Percentiles rank a stretch among this genome's conserved stretches.
Evolutionary conservation across 164 flowering plant genomes (phyloP).

Genomic region (Kalanchoe fedtschenkoi): DNA sequence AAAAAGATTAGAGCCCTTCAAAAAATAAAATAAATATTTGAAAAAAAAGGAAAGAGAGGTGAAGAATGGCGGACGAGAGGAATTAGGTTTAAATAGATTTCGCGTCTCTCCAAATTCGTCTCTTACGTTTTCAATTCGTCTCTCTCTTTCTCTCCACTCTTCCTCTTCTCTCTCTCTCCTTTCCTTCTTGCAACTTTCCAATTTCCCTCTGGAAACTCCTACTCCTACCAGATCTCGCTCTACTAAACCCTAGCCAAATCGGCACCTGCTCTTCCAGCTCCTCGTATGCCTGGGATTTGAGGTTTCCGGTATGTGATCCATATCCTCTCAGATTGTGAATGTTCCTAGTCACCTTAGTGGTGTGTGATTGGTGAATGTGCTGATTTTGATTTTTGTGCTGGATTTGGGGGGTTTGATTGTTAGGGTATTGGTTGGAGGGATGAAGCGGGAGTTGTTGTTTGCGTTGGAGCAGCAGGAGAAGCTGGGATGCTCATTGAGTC

Average conservation of each 20-base stretch:
- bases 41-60: no score
- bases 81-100: no score
- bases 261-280: neutral
- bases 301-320: neutral
- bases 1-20: no score
- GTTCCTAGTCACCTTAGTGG: neutral
- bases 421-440: slow-evolving; percentile 8
- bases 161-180: no score
- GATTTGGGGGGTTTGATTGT: neutral
- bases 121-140: no score
- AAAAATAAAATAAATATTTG: no score
- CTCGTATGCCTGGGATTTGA: neutral
- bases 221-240: no score
- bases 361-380: neutral
- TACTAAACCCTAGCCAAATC: neutral
- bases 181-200: no score
- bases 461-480: slow-evolving; percentile 15
- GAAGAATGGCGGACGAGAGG: no score
- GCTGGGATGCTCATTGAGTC: slow-evolving; percentile 10
- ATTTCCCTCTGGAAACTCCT: no score
- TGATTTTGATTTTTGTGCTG: neutral
- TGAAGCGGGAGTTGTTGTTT: slow-evolving; percentile 32
- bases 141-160: no score
- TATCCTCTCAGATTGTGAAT: neutral
- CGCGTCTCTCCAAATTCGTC: no score